Base-by-base conservation (phyloP, 331 rosid species). In the Cucumis variabilis region DNA sequence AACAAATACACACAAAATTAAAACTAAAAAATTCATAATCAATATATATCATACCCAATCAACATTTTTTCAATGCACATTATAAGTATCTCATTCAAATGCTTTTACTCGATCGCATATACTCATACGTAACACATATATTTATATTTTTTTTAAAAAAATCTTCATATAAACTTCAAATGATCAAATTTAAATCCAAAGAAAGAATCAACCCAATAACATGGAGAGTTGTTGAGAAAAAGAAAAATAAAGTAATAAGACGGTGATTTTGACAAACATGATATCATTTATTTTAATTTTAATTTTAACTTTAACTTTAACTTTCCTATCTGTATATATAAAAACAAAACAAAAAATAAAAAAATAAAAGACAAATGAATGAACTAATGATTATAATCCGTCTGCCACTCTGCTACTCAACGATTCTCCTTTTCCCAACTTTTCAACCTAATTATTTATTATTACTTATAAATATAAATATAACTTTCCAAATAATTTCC, bases 371-470 rank as follows among this genome's bases (percentile, higher is more conserved):
- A n/a, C 20, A 81, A 55, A 80, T 80, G 27, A 30, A 55, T 28
- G 85, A 58, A 80, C 46, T 10, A 25, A 80, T 81, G 69, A 55
- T 80, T 55, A 55, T 80, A 80, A 55, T 28, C 48, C 8, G 60
- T 25, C 85, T 80, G 85, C 85, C 70, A 55, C 69, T 27, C 85
- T 80, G 51, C 85, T 68, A 27, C 28, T 51, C 69, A 80, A 55
- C 60, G 69, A 80, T 80, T 80, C 69, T 20, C 69, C 85, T 80
- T 80, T 44, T 80, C 53, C 24, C 84, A 79, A 51, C 67, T 79
- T 51, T 80, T 80, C 69, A 80, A 80, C 85, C 51, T 27, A 80
- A 80, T 63, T 63, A 58, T 58, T 51, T 79, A 55, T 27, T 55
- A 80, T 63, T 63, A 58, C 6, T 51, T 79, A 27, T 80, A 80